Evolutionary conservation across 1,139 yeast genomes (phyloP), one percentile per base, ranked within the genome.

Genomic region (Hyphopichia pseudoburtonii): DNA sequence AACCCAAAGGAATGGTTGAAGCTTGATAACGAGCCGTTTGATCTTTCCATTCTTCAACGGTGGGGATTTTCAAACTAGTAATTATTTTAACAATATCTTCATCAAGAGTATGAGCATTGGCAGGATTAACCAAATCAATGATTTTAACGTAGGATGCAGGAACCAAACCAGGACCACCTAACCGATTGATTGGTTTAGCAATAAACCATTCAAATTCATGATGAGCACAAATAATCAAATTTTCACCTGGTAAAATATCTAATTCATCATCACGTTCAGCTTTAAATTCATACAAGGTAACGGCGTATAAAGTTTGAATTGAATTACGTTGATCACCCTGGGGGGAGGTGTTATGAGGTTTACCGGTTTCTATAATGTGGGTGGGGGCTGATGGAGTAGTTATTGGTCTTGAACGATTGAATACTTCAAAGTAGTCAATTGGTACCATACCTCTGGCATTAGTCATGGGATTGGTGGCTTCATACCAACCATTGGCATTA

Each of bases 181-280:
- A 70, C 37, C 97, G 72, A 44, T 94, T 95, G 37, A 92, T 86
- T 6, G 97, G 97, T 58, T 92, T 92, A 11, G 97, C 97, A 41
- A 92, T 94, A 54, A 89, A 90, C 98, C 98, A 92, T 62, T 92
- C 98, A 49, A 75, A 87, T 42, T 88, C 92, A 54, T 92, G 95
- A 62, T 90, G 97, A 2, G 98, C 98, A 62, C 96, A 92, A 14
- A 92, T 80, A 29, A 89, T 86, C 48, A 92, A 76, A 51, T 87
- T 85, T 55, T 92, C 98, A 26, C 97, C 97, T 1, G 87, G 88
- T 24, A 62, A 54, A 3, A 92, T 87, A 45, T 84, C 84, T 47
- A 92, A 73, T 60, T 92, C 98, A 62, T 92, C 97, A 16, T 75
- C 74, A 40, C 96, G 76, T 63, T 92, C 97, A 5, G 97, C 97